Conservation (phyloP, 495 filamentous ascomycete species). For the Hypomontagnella monticulosa region DNA sequence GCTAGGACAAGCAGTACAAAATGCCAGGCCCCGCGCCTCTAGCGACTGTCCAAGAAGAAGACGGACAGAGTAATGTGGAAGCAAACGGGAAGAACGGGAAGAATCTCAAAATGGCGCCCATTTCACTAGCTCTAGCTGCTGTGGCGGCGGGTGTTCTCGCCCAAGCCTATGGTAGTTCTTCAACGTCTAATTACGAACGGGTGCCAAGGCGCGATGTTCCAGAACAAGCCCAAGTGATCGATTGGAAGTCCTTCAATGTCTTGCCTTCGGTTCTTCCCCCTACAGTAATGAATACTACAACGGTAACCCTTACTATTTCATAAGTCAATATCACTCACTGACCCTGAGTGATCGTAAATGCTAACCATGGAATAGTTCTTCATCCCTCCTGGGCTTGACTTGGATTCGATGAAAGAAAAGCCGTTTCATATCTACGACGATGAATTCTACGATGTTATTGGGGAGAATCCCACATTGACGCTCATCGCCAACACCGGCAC, state of each 20-base stretch:
- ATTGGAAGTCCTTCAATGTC: constrained; percentile 55
- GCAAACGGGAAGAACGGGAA: background rate
- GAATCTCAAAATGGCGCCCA: constrained; percentile 26
- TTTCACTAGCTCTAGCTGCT: constrained; percentile 19
- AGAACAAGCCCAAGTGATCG: constrained; percentile 54
- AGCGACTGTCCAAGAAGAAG: background rate
- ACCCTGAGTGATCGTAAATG: background rate
- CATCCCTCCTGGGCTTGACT: constrained; percentile 47
- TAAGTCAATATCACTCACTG: background rate
- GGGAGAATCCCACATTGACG: constrained; percentile 55
- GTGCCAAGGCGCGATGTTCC: constrained; percentile 43
- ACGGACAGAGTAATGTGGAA: background rate
- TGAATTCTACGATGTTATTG: constrained; percentile 56
- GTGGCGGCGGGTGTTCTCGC: constrained; percentile 17
- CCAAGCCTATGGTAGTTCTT: constrained; percentile 14
- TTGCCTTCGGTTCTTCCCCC: constrained; percentile 45
- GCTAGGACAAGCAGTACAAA: constrained; percentile 5
- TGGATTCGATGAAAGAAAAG: constrained; percentile 44
- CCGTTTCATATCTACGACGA: constrained; percentile 60
- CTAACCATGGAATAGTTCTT: constrained; percentile 43
- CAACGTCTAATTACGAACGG: constrained; percentile 1
- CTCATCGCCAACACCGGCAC: constrained; percentile 50
- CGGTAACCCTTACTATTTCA: constrained; percentile 30
- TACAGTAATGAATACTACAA: constrained; percentile 33
- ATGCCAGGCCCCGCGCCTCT: constrained; percentile 5